Percentiles rank a stretch among this genome's conserved stretches.
Conservation (phyloP, 805 yeast genomes). For the Lipomyces yamanashiensis region DNA sequence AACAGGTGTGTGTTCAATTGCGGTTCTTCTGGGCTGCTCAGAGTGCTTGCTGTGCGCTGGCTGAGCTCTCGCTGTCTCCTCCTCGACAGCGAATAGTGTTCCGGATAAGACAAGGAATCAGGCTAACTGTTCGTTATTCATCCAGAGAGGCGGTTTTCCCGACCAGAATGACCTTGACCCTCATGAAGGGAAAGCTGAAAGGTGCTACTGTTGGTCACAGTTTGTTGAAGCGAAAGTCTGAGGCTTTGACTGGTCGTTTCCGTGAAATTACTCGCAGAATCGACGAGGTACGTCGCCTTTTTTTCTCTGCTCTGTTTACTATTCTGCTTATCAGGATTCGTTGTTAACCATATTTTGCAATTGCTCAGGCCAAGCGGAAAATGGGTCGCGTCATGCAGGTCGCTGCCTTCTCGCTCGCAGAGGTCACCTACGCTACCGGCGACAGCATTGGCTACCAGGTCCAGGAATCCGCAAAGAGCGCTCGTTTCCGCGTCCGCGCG, state of each 20-base stretch:
- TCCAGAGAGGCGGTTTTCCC: constrained; percentile 37
- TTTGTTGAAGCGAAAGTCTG: constrained; percentile 90
- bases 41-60: not conserved
- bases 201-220: constrained; percentile 98
- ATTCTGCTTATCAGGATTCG: not conserved
- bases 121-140: not conserved
- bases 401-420: constrained; percentile 96
- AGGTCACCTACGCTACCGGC: constrained; percentile 96
- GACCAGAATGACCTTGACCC: constrained; percentile 64
- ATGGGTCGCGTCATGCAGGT: constrained; percentile 99
- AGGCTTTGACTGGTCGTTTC: constrained; percentile 93
- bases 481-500: constrained; percentile 88
- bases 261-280: constrained; percentile 93
- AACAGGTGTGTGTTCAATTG: constrained; percentile 23
- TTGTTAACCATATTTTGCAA: not conserved
- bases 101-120: not conserved
- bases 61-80: not conserved
- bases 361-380: constrained; percentile 72
- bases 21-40: not conserved
- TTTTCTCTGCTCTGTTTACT: not conserved
- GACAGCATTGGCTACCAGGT: constrained; percentile 95
- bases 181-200: constrained; percentile 93
- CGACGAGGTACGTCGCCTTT: constrained; percentile 62
- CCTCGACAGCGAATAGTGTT: not conserved
- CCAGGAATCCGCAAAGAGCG: constrained; percentile 85